Percentiles rank a stretch among this genome's conserved stretches.
Evolutionary conservation across 495 filamentous ascomycete genomes (phyloP).

Genomic region (Chaetomium fimeti): DNA sequence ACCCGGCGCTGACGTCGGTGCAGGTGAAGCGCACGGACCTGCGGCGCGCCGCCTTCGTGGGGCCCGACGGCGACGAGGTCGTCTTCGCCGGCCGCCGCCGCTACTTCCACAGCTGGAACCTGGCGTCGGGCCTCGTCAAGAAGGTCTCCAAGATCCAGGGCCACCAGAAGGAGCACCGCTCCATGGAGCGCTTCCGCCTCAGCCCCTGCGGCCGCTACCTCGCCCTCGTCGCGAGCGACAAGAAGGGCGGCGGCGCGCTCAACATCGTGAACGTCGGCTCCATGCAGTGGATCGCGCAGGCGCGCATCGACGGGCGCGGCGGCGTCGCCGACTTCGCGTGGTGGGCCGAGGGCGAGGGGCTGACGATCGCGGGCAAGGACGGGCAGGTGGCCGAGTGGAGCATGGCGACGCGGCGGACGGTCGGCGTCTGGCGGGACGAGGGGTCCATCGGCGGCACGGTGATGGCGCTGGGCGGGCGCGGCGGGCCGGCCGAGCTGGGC

Average conservation of each 20-base stretch:
- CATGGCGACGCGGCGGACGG: conserved; percentile 58
- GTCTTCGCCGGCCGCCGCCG: conserved; percentile 81
- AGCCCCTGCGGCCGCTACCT: conserved; percentile 84
- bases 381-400: conserved; percentile 95
- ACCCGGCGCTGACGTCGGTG: conserved; percentile 84
- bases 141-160: conserved; percentile 76
- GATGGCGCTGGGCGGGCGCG: conserved; percentile 68
- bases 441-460: conserved; percentile 84
- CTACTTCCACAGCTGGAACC: conserved; percentile 94
- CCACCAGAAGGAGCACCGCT: conserved; percentile 77
- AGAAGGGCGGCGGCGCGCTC: conserved; percentile 82
- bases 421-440: conserved; percentile 86
- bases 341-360: conserved; percentile 76
- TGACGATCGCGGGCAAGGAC: conserved; percentile 76
- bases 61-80: conserved; percentile 60
- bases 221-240: conserved; percentile 69
- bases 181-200: conserved; percentile 85
- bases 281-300: conserved; percentile 82
- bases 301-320: conserved; percentile 75
- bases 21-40: conserved; percentile 81
- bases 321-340: conserved; percentile 87
- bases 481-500: conserved; percentile 62
- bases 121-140: conserved; percentile 73
- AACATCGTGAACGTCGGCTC: conserved; percentile 81
- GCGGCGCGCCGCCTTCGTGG: conserved; percentile 72